A percentile compares a stretch with the other conserved stretches of the same genome.
phyloP scores from a whole-genome alignment of 108 stramenopile species.

The Conticribra guillardii region DNA sequence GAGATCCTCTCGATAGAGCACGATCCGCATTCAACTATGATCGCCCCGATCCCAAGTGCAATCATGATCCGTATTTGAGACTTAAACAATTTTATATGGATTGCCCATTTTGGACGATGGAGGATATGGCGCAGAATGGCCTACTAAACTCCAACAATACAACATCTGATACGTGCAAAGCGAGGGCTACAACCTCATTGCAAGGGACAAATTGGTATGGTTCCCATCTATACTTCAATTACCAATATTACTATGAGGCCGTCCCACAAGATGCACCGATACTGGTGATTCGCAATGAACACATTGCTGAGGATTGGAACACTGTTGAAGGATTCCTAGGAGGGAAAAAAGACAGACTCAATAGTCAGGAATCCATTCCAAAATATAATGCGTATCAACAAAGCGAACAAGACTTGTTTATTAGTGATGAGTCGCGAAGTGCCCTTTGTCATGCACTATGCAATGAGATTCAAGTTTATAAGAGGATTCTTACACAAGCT shows the following conservation, averaged over 20 bases:
- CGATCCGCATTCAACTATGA: slow-evolving; percentile 46
- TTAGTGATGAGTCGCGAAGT: slow-evolving; percentile 37
- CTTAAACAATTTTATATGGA: slow-evolving; percentile 17
- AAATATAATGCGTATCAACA: slow-evolving; percentile 33
- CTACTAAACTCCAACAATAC: slow-evolving; percentile 3
- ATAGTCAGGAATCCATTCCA: slow-evolving; percentile 15
- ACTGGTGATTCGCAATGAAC: slow-evolving; percentile 52
- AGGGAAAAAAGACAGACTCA: slow-evolving; percentile 15
- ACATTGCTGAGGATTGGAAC: slow-evolving; percentile 55
- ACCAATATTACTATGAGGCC: slow-evolving; percentile 42
- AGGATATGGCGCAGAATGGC: slow-evolving; percentile 37
- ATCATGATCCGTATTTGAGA: background rate
- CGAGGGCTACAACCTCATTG: slow-evolving; percentile 5
- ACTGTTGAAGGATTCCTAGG: slow-evolving; percentile 32
- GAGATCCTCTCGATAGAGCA: slow-evolving; percentile 36
- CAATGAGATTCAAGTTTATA: slow-evolving; percentile 59
- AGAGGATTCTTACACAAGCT: slow-evolving; percentile 32
- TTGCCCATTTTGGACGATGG: slow-evolving; percentile 27
- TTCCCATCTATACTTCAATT: slow-evolving; percentile 35
- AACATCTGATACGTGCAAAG: slow-evolving; percentile 9
- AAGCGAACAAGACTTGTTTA: slow-evolving; percentile 35
- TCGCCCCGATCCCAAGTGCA: slow-evolving; percentile 12
- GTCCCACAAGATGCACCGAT: slow-evolving; percentile 28
- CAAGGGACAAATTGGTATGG: slow-evolving; percentile 11
- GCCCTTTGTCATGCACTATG: slow-evolving; percentile 43